Base-by-base conservation (phyloP, 2,329 filamentous ascomycete genomes). In the Penicillium oxalicum region DNA sequence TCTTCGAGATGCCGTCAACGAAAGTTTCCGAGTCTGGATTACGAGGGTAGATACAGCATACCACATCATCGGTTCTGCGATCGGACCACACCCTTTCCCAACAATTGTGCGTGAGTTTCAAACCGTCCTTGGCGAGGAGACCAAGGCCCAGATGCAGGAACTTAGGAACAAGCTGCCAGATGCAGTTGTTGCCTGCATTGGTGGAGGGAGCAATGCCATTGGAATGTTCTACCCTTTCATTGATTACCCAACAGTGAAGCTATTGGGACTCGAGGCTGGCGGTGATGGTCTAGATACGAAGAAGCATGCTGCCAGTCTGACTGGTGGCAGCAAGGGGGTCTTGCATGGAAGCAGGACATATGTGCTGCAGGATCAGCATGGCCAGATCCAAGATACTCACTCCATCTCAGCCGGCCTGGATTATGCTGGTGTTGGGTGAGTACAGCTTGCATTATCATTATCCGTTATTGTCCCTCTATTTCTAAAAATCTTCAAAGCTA, bases 151-250 rank as follows among this genome's bases (percentile, higher is more conserved):
- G 74, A 91, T 98, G 86, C 76, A 82, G 53, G 83, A 86, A 66
- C 83, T 88, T 69, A 83, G 85, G 40, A 88, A 89, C 57, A 91
- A 93, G 73, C 82, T 98, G 2, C 93, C 93, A 4, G 93, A 98
- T 60, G 93, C 91, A 0, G 91, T 98, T 25, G 89, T 98, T 12
- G 93, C 93, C 8, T 98, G 93, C 63, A 93, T 98, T 9, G 93
- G 93, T 47, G 93, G 93, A 58, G 93, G 93, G 50, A 91, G 85
- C 68, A 98, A 98, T 67, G 93, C 93, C 2, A 85, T 87, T 3
- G 93, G 93, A 73, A 98, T 97, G 91, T 98, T 98, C 76, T 94
- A 91, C 72, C 93, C 93, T 44, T 98, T 98, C 74, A 79, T 86
- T 54, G 83, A 89, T 36, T 91, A 98, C 62, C 79, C 79, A 0